Conservation (phyloP, 129 eudicot genomes). For the Sambucus nigra region DNA sequence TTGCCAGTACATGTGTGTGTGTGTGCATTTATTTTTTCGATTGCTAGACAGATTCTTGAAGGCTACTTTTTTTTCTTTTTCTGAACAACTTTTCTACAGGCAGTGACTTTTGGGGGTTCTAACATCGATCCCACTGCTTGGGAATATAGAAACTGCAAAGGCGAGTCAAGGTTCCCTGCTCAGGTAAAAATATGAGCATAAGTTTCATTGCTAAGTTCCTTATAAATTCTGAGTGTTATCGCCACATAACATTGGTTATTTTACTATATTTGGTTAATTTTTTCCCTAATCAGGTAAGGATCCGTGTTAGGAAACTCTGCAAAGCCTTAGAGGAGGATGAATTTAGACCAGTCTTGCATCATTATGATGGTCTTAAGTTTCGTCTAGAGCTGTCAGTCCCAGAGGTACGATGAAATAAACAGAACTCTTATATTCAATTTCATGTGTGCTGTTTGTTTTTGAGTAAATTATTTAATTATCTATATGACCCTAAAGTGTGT, state of each 20-base stretch:
- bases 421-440: neutral
- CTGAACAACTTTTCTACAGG: conserved; percentile 35
- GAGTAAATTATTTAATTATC: too few species aligned
- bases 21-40: neutral
- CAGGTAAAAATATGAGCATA: conserved; percentile 42
- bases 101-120: conserved; percentile 92
- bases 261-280: neutral
- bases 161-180: conserved; percentile 99
- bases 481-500: too few species aligned
- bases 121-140: conserved; percentile 99
- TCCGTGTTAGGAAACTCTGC: conserved; percentile 81
- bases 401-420: conserved; percentile 47
- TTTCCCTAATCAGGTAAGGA: conserved; percentile 47
- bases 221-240: neutral
- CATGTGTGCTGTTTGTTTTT: neutral
- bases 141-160: conserved; percentile 99
- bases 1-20: neutral
- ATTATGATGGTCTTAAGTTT: conserved; percentile 97
- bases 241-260: neutral
- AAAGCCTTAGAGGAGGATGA: conserved; percentile 96
- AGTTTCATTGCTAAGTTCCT: neutral
- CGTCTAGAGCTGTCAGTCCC: conserved; percentile 95
- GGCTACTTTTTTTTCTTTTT: neutral
- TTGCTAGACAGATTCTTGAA: neutral
- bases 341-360: conserved; percentile 98